phyloP scores from a whole-genome alignment of 345 rosid genomes.

The Eucalyptus decipiens region DNA sequence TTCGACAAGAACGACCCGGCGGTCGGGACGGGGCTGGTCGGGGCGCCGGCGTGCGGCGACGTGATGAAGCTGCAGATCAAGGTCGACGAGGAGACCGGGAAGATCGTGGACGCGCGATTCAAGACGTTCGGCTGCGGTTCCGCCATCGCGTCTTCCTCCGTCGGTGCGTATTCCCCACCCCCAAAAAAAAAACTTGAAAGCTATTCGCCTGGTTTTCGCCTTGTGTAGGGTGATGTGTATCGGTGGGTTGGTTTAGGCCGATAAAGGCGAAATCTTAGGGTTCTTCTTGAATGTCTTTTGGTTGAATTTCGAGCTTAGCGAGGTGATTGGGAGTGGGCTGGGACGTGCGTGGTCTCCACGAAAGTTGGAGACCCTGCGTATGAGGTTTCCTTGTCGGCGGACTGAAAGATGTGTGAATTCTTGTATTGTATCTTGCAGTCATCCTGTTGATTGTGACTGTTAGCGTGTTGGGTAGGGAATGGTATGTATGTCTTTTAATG shows the following conservation, averaged over 20 bases:
- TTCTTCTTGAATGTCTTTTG: neutral
- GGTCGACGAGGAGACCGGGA: constrained; percentile 77
- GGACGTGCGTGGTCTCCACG: neutral
- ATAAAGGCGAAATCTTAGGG: neutral
- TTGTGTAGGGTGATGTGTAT: neutral
- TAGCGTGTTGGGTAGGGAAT: neutral
- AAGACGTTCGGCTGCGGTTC: constrained; percentile 99
- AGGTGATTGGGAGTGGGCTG: neutral
- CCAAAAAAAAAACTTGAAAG: too few species aligned
- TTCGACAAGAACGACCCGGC: constrained; percentile 84
- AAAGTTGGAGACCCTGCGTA: neutral
- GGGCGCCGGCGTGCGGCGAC: constrained; percentile 99
- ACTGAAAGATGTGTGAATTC: neutral
- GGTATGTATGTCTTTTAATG: neutral
- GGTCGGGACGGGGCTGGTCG: constrained; percentile 91
- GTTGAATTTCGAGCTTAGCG: neutral
- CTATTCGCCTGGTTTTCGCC: neutral
- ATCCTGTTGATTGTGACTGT: neutral
- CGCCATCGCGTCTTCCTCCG: constrained; percentile 95
- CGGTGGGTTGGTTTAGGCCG: neutral
- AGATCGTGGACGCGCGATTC: constrained; percentile 85
- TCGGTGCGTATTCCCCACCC: constrained; percentile 22
- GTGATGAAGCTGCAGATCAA: constrained; percentile 97
- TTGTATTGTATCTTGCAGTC: neutral
- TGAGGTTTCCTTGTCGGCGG: neutral